Conservation (phyloP, 2,329 filamentous ascomycete species). For the Penicillium brevicompactum region DNA sequence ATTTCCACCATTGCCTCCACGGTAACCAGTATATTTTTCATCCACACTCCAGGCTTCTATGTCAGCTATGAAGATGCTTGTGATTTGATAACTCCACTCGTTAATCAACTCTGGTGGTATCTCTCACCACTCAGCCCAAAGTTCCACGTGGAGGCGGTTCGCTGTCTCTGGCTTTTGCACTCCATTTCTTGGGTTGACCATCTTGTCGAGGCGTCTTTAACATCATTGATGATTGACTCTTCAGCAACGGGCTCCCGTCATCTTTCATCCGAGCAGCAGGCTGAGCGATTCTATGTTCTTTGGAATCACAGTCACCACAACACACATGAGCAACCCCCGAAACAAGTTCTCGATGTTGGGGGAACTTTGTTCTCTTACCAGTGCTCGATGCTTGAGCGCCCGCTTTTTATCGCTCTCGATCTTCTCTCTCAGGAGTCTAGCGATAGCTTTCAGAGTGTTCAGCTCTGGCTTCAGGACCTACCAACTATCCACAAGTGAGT, state of each 20-base stretch:
- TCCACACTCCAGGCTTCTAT: conserved; percentile 38
- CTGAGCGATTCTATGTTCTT: conserved; percentile 44
- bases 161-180: conserved; percentile 84
- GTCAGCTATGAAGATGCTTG: conserved; percentile 53
- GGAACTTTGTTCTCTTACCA: conserved; percentile 37
- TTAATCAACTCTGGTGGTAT: conserved; percentile 75
- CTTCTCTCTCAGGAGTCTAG: conserved; percentile 71
- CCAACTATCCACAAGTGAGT: conserved; percentile 55
- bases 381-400: conserved; percentile 72
- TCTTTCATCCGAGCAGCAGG: conserved; percentile 36
- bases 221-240: conserved; percentile 65
- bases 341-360: conserved; percentile 31
- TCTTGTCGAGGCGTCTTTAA: conserved; percentile 78
- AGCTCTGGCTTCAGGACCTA: conserved; percentile 71
- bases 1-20: conserved; percentile 54
- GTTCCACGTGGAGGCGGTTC: conserved; percentile 90
- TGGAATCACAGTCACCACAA: conserved; percentile 48
- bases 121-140: conserved; percentile 82
- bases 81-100: conserved; percentile 66
- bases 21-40: conserved; percentile 41
- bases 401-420: conserved; percentile 80
- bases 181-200: conserved; percentile 67
- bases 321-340: conserved; percentile 39
- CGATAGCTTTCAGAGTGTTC: conserved; percentile 74
- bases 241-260: conserved; percentile 26